A percentile compares a stretch with the other conserved stretches of the same genome.
Evolutionary conservation across 2,329 filamentous ascomycete genomes (phyloP).

Genomic region (Pseudogymnoascus verrucosus): DNA sequence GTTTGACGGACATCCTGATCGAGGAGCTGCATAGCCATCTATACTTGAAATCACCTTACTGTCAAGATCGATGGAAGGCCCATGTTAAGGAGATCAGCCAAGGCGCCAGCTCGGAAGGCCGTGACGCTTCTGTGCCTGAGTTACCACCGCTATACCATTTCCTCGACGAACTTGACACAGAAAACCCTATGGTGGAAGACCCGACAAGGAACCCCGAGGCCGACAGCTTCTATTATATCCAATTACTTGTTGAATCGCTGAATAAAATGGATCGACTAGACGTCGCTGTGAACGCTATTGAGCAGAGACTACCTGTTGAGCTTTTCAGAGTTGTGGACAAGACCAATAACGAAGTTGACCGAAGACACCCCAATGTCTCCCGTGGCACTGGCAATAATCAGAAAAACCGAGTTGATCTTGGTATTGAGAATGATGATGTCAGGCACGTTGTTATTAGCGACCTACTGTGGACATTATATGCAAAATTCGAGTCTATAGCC

Average conservation of each 20-base stretch:
- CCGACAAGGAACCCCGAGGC: slow-evolving; percentile 88
- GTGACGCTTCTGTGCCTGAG: slow-evolving; percentile 37
- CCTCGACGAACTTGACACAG: slow-evolving; percentile 53
- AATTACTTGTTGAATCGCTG: slow-evolving; percentile 76
- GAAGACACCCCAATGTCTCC: slow-evolving; percentile 79
- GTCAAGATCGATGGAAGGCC: slow-evolving; percentile 88
- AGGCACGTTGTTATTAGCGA: slow-evolving; percentile 83
- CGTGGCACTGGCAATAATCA: slow-evolving; percentile 42
- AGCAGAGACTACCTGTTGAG: slow-evolving; percentile 88
- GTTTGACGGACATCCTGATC: slow-evolving; percentile 88
- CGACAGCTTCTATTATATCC: slow-evolving; percentile 90
- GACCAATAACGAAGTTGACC: slow-evolving; percentile 88
- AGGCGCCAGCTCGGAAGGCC: slow-evolving; percentile 28
- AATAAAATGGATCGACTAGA: slow-evolving; percentile 85
- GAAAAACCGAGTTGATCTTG: slow-evolving; percentile 54
- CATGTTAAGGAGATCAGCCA: slow-evolving; percentile 60
- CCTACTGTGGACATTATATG: slow-evolving; percentile 83
- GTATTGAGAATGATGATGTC: slow-evolving; percentile 64
- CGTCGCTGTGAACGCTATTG: slow-evolving; percentile 78
- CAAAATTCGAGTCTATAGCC: slow-evolving; percentile 94
- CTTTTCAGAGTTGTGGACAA: slow-evolving; percentile 90
- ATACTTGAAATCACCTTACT: slow-evolving; percentile 96
- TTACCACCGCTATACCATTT: slow-evolving; percentile 48
- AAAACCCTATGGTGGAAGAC: slow-evolving; percentile 66
- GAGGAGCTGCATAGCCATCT: slow-evolving; percentile 96